Conservation (phyloP, 768 basidiomycete species). For the Kwoniella mangroviensis region DNA sequence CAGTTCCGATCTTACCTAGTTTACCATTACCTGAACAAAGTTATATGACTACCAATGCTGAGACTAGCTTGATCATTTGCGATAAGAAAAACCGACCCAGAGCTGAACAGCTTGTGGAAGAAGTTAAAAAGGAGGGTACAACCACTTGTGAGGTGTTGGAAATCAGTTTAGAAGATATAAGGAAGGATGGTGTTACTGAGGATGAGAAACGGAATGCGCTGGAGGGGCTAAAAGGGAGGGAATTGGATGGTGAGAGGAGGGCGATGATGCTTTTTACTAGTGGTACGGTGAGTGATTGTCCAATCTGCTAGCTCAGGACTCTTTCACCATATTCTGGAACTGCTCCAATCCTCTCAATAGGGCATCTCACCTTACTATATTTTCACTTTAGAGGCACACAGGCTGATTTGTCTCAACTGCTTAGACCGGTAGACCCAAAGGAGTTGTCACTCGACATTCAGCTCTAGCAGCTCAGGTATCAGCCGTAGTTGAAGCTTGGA, state of each 20-base stretch:
- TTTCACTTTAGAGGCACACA: background rate
- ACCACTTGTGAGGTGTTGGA: conserved; percentile 7
- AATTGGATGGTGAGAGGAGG: conserved; percentile 32
- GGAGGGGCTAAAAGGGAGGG: conserved; percentile 15
- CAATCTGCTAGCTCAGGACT: too few relatives aligned
- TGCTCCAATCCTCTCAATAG: too few relatives aligned
- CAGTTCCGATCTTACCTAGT: conserved; percentile 45
- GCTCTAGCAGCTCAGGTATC: conserved; percentile 31
- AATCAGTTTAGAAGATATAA: conserved; percentile 14
- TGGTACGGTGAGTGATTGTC: conserved; percentile 38
- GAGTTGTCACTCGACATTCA: conserved; percentile 38
- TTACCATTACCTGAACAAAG: conserved; percentile 48
- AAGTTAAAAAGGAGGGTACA: conserved; percentile 13
- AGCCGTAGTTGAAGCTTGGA: conserved; percentile 31
- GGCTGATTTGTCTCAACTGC: too few relatives aligned
- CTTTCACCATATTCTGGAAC: too few relatives aligned
- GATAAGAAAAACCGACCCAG: conserved; percentile 33
- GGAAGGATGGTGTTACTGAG: background rate
- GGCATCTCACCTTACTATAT: background rate
- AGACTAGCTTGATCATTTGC: conserved; percentile 35
- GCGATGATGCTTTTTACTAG: conserved; percentile 50
- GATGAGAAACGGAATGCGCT: background rate
- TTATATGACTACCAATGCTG: conserved; percentile 46
- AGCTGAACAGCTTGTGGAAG: conserved; percentile 28
- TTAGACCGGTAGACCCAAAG: conserved; percentile 40